Base-by-base conservation (phyloP, 2,329 filamentous ascomycete species). In the Colletotrichum spinosum region DNA sequence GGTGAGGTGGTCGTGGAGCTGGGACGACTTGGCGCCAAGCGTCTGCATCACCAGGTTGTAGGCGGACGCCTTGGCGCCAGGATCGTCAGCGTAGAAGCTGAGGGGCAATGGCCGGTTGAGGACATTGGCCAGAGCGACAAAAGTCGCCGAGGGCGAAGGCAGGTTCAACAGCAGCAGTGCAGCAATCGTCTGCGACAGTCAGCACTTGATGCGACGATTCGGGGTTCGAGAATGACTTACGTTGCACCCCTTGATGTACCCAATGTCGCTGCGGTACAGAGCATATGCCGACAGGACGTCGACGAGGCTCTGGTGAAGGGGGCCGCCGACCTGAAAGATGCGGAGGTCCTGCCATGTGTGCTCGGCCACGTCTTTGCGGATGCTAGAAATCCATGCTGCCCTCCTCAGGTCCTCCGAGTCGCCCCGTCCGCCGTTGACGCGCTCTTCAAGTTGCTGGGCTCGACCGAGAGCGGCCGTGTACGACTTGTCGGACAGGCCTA, bases 241-340 rank as follows among this genome's bases (percentile, higher is more conserved):
- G 73, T 93, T 92, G 69, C 90, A 92, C 58, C 92, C 91, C 67
- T 85, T 84, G 62, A 92, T 85, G 72, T 93, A 94, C 68, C 92
- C 91, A 72, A 95, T 91, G 73, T 96, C 92, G 69, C 89, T 90
- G 67, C 92, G 86, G 77, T 96, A 96, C 86, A 93, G 91, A 59
- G 89, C 84, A 76, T 95, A 95, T 7, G 92, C 93, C 71, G 89
- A 89, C 66, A 95, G 82, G 9, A 96, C 87, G 73, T 95, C 89
- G 15, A 91, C 80, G 37, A 96, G 80, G 42, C 85, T 83, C 62
- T 88, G 81, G 73, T 94, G 87, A 10, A 94, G 80, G 2, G 92
- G 91, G 0, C 86, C 89, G 13, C 79, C 86, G 6, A 82, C 78
- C 70, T 90, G 86, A 73, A 94, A 95, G 73, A 94, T 91, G 70